Evolutionary conservation across 805 yeast genomes (phyloP).

Genomic region (Crinitomyces ghanaensis): DNA sequence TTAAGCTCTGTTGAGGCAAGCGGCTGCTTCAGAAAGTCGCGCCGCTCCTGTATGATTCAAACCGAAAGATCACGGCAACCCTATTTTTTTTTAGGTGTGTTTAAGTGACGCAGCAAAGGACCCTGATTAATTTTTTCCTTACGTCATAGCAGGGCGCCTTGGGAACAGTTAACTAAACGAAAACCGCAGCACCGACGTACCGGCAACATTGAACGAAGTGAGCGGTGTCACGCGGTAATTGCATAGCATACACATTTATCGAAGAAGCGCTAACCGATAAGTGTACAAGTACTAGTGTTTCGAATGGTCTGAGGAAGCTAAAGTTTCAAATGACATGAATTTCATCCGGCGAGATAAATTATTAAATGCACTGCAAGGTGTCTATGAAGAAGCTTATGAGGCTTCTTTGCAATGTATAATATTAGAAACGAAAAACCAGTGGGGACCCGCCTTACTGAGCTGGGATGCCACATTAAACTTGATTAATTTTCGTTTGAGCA

Average conservation of each 20-base stretch:
- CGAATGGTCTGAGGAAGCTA: background rate
- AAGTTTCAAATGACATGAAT: constrained; percentile 8
- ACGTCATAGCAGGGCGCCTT: background rate
- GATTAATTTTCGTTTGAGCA: constrained; percentile 24
- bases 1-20: background rate
- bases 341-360: constrained; percentile 9
- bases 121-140: background rate
- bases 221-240: too few species aligned
- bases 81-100: background rate
- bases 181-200: too few species aligned
- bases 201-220: too few species aligned
- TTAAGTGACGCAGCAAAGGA: background rate
- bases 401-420: constrained; percentile 30
- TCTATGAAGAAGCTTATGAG: constrained; percentile 33
- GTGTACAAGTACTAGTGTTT: background rate
- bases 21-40: background rate
- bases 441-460: constrained; percentile 23
- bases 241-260: too few species aligned
- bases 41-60: background rate
- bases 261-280: too few species aligned
- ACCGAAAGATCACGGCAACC: background rate
- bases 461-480: constrained; percentile 28
- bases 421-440: constrained; percentile 28
- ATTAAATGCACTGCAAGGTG: constrained; percentile 22
- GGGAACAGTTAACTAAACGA: too few species aligned